Evolutionary conservation across 176 grass and related monocot species (phyloP), one percentile per base, ranked within the genome.

Genomic region (Guadua angustifolia): DNA sequence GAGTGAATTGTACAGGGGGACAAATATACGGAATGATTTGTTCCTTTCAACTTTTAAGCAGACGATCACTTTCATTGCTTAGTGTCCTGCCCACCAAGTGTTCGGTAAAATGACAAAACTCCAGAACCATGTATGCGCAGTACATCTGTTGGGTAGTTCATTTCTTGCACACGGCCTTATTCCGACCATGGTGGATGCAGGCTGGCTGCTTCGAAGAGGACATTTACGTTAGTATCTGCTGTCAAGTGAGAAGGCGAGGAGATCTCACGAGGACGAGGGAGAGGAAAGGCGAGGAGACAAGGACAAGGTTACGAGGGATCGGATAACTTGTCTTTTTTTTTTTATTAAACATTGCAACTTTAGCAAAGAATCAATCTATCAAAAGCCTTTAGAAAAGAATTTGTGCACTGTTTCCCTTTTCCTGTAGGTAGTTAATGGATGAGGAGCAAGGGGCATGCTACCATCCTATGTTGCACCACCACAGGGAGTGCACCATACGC

Each of bases 401-500:
- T 10, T 79, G 39, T 74, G 49, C 68, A 50, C 63, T 79, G 67
- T 84, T 88, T 42, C 38, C 43, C 67, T 59, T 85, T 75, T 65
- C 73, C n/a, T 57, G 19, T 58, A 69, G 58, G 52, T 67, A 60
- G 68, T 67, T 88, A 58, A 68, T 74, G 60, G 81, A 59, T 79
- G 38, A 66, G 60, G 36, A 84, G 49, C 51, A 84, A 35, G 39
- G n/a, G 43, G 16, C 64, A 85, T 17, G 9, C 46, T 10, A 67
- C 10, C 36, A 44, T 77, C 26, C 82, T 45, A 43, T 75, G 33
- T 75, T 76, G 60, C 74, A 51, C 68, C 44, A 74, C 71, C 18
- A 79, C 68, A 43, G 45, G 75, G 66, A 82, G 24, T 82, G 78
- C 84, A 88, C 61, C 78, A 88, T 88, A 88, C 62, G 89, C 89